phyloP scores from a whole-genome alignment of 441 rosid species.

The Gossypium aridum region DNA sequence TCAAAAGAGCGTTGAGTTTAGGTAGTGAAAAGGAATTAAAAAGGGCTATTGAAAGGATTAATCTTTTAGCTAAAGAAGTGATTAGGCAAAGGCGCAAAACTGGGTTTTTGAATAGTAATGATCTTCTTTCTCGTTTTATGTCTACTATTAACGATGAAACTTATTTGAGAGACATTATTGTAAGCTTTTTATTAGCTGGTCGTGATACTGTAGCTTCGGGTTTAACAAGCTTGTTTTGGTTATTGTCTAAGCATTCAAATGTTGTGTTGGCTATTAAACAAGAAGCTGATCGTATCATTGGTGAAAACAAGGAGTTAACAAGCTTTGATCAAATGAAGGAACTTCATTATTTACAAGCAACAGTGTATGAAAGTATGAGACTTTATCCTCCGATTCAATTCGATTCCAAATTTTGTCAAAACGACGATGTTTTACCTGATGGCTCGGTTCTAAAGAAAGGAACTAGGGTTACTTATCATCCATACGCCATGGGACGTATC shows the following conservation, averaged over 20 bases:
- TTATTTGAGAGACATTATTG: slow-evolving; percentile 24
- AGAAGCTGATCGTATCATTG: slow-evolving; percentile 34
- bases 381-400: slow-evolving; percentile 36
- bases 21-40: slow-evolving; percentile 41
- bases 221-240: slow-evolving; percentile 32
- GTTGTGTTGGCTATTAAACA: slow-evolving; percentile 13
- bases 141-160: slow-evolving; percentile 27
- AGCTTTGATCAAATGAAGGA: slow-evolving; percentile 22
- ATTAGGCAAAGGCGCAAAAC: slow-evolving; percentile 35
- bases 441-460: slow-evolving; percentile 28
- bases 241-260: slow-evolving; percentile 19
- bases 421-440: slow-evolving; percentile 27
- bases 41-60: slow-evolving; percentile 30
- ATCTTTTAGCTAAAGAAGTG: slow-evolving; percentile 33
- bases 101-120: slow-evolving; percentile 27
- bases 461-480: slow-evolving; percentile 33
- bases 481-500: slow-evolving; percentile 34
- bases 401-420: slow-evolving; percentile 27
- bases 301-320: slow-evolving; percentile 6
- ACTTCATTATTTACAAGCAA: slow-evolving; percentile 26
- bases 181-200: slow-evolving; percentile 26
- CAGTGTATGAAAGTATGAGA: slow-evolving; percentile 29
- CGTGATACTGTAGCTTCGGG: slow-evolving; percentile 34
- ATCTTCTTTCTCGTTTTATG: slow-evolving; percentile 63
- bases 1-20: slow-evolving; percentile 38